Conservation (phyloP, 768 basidiomycete species). For the Rhodotorula graminis region DNA sequence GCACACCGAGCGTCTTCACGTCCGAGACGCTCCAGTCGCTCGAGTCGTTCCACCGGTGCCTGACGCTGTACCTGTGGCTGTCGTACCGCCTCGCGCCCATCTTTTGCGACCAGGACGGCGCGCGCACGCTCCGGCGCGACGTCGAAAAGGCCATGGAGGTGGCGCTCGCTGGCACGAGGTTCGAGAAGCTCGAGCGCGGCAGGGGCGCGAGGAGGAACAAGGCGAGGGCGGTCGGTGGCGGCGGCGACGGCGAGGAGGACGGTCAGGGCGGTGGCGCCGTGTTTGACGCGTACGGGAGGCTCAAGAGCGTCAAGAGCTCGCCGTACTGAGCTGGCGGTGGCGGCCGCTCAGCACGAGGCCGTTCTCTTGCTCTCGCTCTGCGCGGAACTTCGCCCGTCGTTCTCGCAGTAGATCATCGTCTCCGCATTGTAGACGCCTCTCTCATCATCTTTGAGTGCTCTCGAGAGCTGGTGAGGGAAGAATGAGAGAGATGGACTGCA, state of each 20-base stretch:
- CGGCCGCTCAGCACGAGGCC: too few relatives aligned
- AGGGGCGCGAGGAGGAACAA: slow-evolving; percentile 23
- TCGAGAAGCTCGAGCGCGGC: slow-evolving; percentile 21
- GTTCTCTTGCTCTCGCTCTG: too few relatives aligned
- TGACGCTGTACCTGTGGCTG: slow-evolving; percentile 82
- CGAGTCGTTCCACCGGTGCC: slow-evolving; percentile 70
- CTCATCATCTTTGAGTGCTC: too few relatives aligned
- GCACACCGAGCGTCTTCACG: slow-evolving; percentile 5
- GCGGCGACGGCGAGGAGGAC: not conserved
- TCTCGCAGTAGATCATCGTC: too few relatives aligned
- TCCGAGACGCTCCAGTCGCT: slow-evolving; percentile 47
- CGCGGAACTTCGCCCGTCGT: too few relatives aligned
- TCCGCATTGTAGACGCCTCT: too few relatives aligned
- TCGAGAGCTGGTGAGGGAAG: too few relatives aligned
- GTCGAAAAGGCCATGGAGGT: slow-evolving; percentile 67
- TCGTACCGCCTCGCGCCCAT: slow-evolving; percentile 63
- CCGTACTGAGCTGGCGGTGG: not conserved
- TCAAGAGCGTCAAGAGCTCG: not conserved
- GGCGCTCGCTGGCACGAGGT: slow-evolving; percentile 45
- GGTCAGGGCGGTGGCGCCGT: not conserved
- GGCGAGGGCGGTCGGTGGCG: not conserved
- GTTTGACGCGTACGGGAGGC: not conserved
- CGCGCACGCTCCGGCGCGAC: slow-evolving; percentile 56
- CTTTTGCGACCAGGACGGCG: slow-evolving; percentile 59
- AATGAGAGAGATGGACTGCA: too few relatives aligned